phyloP scores from a whole-genome alignment of 2,329 filamentous ascomycete species.

The Alternaria infectoria region DNA sequence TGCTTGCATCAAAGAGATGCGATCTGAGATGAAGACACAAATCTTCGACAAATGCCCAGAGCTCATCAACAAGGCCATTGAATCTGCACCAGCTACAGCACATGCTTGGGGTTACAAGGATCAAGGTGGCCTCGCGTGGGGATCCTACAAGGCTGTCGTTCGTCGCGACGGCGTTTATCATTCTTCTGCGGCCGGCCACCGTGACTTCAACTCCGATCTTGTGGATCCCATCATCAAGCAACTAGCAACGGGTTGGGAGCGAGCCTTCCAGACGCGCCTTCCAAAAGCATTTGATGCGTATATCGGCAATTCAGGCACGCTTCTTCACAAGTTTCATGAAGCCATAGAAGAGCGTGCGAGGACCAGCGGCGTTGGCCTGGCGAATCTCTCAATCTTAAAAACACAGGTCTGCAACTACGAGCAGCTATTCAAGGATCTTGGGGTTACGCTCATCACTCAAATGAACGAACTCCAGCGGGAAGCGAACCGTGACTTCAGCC shows the following conservation, averaged over 20 bases:
- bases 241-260: constrained; percentile 54
- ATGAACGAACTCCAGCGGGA: constrained; percentile 59
- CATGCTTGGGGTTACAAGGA: constrained; percentile 47
- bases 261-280: constrained; percentile 51
- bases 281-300: constrained; percentile 51
- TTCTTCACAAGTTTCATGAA: constrained; percentile 52
- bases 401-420: constrained; percentile 53
- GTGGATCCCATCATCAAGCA: constrained; percentile 49
- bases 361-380: constrained; percentile 49
- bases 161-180: constrained; percentile 57
- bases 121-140: constrained; percentile 57
- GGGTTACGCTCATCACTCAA: constrained; percentile 34
- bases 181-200: constrained; percentile 44
- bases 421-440: constrained; percentile 49
- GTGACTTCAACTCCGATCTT: constrained; percentile 52
- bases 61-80: constrained; percentile 49
- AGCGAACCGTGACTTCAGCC: constrained; percentile 61
- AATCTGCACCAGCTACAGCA: constrained; percentile 44
- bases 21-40: constrained; percentile 51
- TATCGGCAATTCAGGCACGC: constrained; percentile 34
- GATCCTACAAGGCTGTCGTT: constrained; percentile 64
- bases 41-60: constrained; percentile 55
- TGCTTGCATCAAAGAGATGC: constrained; percentile 49
- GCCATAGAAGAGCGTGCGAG: constrained; percentile 50
- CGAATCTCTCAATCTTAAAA: constrained; percentile 50